Percentiles rank a stretch among this genome's conserved stretches.
Evolutionary conservation across 1,139 yeast genomes (phyloP).

Genomic region (Zygoascus meyerae): DNA sequence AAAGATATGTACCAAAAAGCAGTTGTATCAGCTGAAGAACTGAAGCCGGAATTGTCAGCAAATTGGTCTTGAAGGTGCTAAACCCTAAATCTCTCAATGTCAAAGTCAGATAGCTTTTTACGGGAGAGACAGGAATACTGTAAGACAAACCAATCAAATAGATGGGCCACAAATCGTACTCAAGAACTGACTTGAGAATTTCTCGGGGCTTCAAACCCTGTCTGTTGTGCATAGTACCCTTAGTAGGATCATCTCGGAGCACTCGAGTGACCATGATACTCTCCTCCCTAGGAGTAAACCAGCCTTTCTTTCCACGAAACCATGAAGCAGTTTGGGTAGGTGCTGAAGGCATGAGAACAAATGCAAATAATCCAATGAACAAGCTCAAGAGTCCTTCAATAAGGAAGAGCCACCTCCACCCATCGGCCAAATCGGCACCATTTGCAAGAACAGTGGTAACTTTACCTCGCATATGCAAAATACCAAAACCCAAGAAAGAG

Average conservation of each 20-base stretch:
- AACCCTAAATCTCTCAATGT: slow-evolving; percentile 51
- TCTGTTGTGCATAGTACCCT: slow-evolving; percentile 63
- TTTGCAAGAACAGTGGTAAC: slow-evolving; percentile 15
- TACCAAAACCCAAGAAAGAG: slow-evolving; percentile 42
- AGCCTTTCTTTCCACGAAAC: slow-evolving; percentile 46
- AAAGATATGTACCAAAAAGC: slow-evolving; percentile 40
- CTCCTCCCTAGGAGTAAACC: slow-evolving; percentile 55
- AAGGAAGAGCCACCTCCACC: slow-evolving; percentile 48
- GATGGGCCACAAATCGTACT: slow-evolving; percentile 57
- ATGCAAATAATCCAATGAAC: slow-evolving; percentile 39
- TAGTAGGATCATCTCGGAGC: slow-evolving; percentile 58
- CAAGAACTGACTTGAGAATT: slow-evolving; percentile 40
- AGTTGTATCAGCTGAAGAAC: slow-evolving; percentile 39
- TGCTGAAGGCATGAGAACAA: slow-evolving; percentile 13
- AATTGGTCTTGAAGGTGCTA: slow-evolving; percentile 48
- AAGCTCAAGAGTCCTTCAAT: slow-evolving; percentile 45
- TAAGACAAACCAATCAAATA: slow-evolving; percentile 45
- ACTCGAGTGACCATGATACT: slow-evolving; percentile 55
- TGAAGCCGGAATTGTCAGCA: slow-evolving; percentile 48
- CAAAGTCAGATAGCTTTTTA: slow-evolving; percentile 47
- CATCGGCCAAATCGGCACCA: slow-evolving; percentile 30
- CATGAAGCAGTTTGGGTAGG: slow-evolving; percentile 24
- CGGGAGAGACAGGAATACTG: slow-evolving; percentile 40
- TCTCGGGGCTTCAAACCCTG: slow-evolving; percentile 44
- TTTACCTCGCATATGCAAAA: slow-evolving; percentile 29